A percentile compares a stretch with the other conserved stretches of the same genome.
Conservation (phyloP, 306 rosid species). For the Castanea mollissima region DNA sequence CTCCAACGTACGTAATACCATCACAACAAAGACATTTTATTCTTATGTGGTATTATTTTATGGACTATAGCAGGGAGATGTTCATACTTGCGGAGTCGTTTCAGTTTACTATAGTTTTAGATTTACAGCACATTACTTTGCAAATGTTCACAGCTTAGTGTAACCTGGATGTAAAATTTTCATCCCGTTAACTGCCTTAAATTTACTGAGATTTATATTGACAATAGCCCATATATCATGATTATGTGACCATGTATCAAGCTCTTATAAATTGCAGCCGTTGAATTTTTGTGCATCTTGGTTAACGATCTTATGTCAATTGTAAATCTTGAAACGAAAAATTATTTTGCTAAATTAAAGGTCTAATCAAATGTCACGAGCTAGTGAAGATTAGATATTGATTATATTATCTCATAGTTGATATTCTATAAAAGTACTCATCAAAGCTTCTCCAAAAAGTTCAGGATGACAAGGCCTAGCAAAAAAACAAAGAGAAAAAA, state of each 20-base stretch:
- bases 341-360: constrained; percentile 14
- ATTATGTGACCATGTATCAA: neutral
- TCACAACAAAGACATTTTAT: too few species aligned
- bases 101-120: neutral
- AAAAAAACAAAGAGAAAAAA: too few species aligned
- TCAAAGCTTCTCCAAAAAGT: too few species aligned
- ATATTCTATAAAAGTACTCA: too few species aligned
- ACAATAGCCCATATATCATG: neutral
- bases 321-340: neutral
- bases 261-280: neutral
- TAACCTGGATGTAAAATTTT: neutral
- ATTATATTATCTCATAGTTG: too few species aligned
- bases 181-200: neutral
- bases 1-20: too few species aligned
- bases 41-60: too few species aligned
- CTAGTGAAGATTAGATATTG: neutral
- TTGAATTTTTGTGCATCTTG: neutral
- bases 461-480: too few species aligned
- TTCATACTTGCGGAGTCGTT: neutral
- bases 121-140: neutral
- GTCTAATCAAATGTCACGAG: neutral
- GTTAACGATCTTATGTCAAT: neutral
- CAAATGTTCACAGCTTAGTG: neutral
- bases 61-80: neutral
- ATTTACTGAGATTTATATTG: neutral